Evolutionary conservation across 208 protist genomes (phyloP).

Genomic region (Tritrichomonas musculus): DNA sequence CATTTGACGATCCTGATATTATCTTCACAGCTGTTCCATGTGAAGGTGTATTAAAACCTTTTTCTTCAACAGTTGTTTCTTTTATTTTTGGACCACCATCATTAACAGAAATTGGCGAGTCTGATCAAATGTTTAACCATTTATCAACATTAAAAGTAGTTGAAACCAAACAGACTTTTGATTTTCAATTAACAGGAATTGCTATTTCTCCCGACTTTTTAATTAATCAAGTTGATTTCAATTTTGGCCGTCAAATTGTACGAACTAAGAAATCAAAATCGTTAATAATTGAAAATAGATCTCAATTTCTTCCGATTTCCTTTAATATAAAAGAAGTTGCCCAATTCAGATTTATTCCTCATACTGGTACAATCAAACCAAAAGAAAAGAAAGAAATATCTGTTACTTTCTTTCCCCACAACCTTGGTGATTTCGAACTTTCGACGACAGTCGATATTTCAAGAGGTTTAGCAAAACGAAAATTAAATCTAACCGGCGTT

Average conservation of each 20-base stretch:
- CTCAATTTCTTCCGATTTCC: background rate
- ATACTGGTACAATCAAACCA: background rate
- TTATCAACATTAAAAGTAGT: background rate
- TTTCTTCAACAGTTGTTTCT: background rate
- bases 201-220: background rate
- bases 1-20: background rate
- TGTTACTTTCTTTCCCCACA: background rate
- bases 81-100: conserved; percentile 9
- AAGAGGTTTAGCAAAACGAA: background rate
- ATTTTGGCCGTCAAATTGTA: background rate
- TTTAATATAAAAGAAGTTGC: background rate
- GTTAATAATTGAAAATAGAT: background rate
- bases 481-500: background rate
- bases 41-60: conserved; percentile 12
- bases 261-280: background rate
- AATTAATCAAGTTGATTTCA: conserved; percentile 9
- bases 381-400: background rate
- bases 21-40: background rate
- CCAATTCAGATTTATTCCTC: background rate
- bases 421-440: background rate
- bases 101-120: background rate
- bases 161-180: background rate
- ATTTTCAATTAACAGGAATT: background rate
- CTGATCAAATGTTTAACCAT: background rate
- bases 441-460: background rate